Percentiles rank a stretch among this genome's conserved stretches.
Conservation (phyloP, 805 yeast species). For the Pichia paraexigua region DNA sequence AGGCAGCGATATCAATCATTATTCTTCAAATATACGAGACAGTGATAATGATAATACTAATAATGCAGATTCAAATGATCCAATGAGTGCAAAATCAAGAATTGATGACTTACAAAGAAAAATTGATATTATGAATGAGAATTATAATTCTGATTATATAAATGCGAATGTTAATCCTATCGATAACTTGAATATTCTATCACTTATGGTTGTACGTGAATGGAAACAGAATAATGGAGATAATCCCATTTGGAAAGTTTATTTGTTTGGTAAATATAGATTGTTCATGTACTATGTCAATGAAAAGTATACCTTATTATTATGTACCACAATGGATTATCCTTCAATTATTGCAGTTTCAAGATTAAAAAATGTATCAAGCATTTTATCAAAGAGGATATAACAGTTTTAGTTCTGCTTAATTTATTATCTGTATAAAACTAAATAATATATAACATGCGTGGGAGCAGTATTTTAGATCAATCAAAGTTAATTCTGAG, state of each 20-base stretch:
- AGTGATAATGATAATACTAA: neutral
- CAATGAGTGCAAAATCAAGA: neutral
- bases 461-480: neutral
- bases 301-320: constrained; percentile 19
- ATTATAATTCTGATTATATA: constrained; percentile 20
- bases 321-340: constrained; percentile 22
- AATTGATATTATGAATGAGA: constrained; percentile 12
- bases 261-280: constrained; percentile 19
- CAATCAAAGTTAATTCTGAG: neutral
- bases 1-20: neutral
- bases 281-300: constrained; percentile 19
- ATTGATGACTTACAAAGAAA: constrained; percentile 10
- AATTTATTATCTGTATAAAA: neutral
- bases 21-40: neutral
- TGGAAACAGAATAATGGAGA: constrained; percentile 17
- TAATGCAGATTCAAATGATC: neutral
- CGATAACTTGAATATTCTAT: constrained; percentile 25
- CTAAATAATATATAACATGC: neutral
- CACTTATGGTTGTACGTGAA: constrained; percentile 22
- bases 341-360: constrained; percentile 26
- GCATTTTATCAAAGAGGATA: neutral
- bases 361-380: constrained; percentile 15
- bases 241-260: constrained; percentile 18
- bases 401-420: neutral
- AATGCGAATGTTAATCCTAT: constrained; percentile 24